A percentile compares a stretch with the other conserved stretches of the same genome.
These are phyloP conservation scores for Talaromyces borbonicus DNA, from an alignment of 495 filamentous ascomycete species.

Conservation along the genomic window DNA sequence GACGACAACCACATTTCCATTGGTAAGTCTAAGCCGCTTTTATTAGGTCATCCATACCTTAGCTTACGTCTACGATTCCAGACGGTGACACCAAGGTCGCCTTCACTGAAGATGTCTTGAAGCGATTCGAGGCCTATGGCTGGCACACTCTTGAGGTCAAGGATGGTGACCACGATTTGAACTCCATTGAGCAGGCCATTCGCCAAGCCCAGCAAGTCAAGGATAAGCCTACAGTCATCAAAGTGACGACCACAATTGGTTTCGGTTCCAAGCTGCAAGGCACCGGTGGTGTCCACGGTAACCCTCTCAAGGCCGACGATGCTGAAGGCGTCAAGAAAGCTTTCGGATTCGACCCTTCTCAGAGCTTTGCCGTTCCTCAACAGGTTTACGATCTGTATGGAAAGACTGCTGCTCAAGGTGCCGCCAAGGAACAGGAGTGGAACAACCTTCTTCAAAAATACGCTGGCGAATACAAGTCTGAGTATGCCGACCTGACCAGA, in stretches of 20 bases:
- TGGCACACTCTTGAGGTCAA: conserved; percentile 86
- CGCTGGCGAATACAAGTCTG: conserved; percentile 58
- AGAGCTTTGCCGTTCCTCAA: conserved; percentile 90
- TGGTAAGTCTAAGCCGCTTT: conserved; percentile 42
- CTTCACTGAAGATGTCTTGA: conserved; percentile 94
- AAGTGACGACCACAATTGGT: conserved; percentile 95
- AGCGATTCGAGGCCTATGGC: conserved; percentile 95
- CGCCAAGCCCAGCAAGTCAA: conserved; percentile 74
- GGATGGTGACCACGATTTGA: conserved; percentile 85
- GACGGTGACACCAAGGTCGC: conserved; percentile 92
- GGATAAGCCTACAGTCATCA: conserved; percentile 95
- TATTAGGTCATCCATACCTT: no score
- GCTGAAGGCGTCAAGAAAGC: conserved; percentile 80
- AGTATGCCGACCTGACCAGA: conserved; percentile 70
- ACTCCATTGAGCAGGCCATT: conserved; percentile 81
- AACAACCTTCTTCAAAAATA: conserved; percentile 88
- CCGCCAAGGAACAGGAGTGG: conserved; percentile 91
- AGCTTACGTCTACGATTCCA: no score
- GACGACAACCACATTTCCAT: conserved; percentile 99
- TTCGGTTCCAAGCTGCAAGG: conserved; percentile 91
- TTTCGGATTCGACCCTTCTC: conserved; percentile 92
- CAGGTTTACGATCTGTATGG: conserved; percentile 87
- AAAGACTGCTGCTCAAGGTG: conserved; percentile 72
- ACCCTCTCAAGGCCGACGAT: conserved; percentile 88
- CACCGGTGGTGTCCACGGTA: conserved; percentile 91